Conservation (phyloP, 345 rosid species). For the Linum tenue region DNA sequence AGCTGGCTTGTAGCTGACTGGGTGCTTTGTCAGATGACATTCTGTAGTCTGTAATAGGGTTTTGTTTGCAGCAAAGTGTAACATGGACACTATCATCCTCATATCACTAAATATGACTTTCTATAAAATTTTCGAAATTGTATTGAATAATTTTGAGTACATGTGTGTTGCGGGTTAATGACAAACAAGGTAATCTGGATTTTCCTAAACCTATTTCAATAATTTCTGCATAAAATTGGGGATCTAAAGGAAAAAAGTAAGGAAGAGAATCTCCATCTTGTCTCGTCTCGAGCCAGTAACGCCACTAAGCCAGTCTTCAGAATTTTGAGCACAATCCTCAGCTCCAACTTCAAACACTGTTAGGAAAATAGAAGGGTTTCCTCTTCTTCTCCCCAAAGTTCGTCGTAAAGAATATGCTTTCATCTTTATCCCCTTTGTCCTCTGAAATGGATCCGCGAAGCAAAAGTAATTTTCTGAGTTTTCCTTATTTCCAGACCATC, state of each 20-base stretch:
- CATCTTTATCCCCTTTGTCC: neutral
- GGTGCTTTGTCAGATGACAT: too few species aligned
- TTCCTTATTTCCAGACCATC: neutral
- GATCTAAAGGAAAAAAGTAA: neutral
- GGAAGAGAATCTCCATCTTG: neutral
- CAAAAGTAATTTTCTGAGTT: neutral
- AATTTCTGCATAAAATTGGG: neutral
- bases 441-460: too few species aligned
- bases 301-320: neutral
- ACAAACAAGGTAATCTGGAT: neutral
- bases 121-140: neutral
- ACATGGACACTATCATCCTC: too few species aligned
- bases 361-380: neutral
- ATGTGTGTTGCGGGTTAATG: too few species aligned
- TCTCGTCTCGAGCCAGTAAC: neutral
- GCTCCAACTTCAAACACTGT: neutral
- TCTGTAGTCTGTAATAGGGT: too few species aligned
- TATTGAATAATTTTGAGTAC: too few species aligned
- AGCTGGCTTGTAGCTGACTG: too few species aligned
- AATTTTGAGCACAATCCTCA: neutral
- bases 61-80: too few species aligned
- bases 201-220: neutral
- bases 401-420: neutral
- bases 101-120: too few species aligned
- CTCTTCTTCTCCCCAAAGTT: neutral